phyloP scores from a whole-genome alignment of 371 early-diverging fungal genomes.

The Rhizopus stolonifer region DNA sequence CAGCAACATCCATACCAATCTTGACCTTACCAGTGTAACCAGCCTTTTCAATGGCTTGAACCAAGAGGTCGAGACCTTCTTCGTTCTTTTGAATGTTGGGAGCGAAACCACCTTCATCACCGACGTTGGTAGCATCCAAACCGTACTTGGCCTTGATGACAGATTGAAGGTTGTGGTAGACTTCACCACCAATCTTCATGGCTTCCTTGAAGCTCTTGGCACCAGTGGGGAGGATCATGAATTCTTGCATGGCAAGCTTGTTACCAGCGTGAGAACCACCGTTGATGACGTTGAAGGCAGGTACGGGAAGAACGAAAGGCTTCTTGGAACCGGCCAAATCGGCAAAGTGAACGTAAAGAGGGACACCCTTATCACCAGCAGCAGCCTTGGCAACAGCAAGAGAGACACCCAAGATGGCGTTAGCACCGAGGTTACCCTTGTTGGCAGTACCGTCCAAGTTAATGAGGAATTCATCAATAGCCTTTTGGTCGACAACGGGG shows the following conservation, averaged over 20 bases:
- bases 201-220: constrained; percentile 93
- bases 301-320: constrained; percentile 94
- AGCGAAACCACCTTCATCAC: constrained; percentile 99
- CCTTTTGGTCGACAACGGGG: constrained; percentile 82
- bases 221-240: constrained; percentile 99
- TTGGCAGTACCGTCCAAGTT: constrained; percentile 93
- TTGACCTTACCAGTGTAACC: constrained; percentile 95
- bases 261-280: constrained; percentile 99
- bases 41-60: constrained; percentile 87
- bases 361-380: constrained; percentile 90
- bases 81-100: constrained; percentile 98
- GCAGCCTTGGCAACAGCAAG: constrained; percentile 96
- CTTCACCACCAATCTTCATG: constrained; percentile 97
- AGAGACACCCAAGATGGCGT: constrained; percentile 98
- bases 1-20: constrained; percentile 99
- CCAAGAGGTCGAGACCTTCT: constrained; percentile 96
- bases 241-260: constrained; percentile 99
- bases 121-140: constrained; percentile 98
- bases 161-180: constrained; percentile 93
- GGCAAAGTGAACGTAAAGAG: constrained; percentile 92
- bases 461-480: constrained; percentile 91
- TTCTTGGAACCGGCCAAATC: constrained; percentile 82
- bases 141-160: constrained; percentile 99
- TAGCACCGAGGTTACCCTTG: constrained; percentile 97
- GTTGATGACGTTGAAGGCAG: constrained; percentile 99